These are phyloP conservation scores for Lentinus brumalis DNA, from an alignment of 768 basidiomycete genomes.

Conservation along the genomic window DNA sequence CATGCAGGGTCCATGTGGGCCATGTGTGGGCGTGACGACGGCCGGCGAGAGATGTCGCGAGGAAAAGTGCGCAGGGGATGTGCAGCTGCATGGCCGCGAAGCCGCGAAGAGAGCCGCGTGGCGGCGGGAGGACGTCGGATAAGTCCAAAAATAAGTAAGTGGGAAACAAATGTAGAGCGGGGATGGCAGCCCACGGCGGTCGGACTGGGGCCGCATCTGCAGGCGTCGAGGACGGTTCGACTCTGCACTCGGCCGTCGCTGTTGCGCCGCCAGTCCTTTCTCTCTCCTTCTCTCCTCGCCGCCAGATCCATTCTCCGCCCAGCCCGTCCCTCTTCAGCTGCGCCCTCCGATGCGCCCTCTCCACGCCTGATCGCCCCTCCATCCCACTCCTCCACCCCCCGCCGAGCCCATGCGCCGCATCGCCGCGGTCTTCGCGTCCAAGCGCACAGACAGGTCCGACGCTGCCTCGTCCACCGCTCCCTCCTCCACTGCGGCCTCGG, in stretches of 20 bases:
- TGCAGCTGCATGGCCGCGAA: background rate
- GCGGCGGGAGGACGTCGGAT: background rate
- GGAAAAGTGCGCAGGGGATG: background rate
- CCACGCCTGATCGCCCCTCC: slow-evolving; percentile 12
- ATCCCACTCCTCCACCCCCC: slow-evolving; percentile 1
- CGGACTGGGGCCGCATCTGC: background rate
- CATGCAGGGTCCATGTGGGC: background rate
- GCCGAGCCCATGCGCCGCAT: slow-evolving; percentile 32
- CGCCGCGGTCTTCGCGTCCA: slow-evolving; percentile 52
- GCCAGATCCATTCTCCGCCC: slow-evolving; percentile 9
- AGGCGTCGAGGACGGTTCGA: no score
- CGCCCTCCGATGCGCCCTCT: slow-evolving; percentile 10
- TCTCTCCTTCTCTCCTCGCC: background rate
- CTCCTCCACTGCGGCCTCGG: background rate
- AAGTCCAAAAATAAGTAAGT: background rate
- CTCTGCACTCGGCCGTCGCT: background rate
- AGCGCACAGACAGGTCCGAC: slow-evolving; percentile 45
- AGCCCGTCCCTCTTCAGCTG: slow-evolving; percentile 2
- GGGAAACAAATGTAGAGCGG: background rate
- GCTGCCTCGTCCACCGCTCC: slow-evolving; percentile 26
- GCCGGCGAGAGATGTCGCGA: background rate
- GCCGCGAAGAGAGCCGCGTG: background rate
- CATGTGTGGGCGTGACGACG: background rate
- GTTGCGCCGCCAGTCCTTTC: background rate
- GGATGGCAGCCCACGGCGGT: background rate